Percentiles rank a stretch among this genome's conserved stretches.
phyloP scores from a whole-genome alignment of 495 filamentous ascomycete species.

The Penicillium steckii region DNA sequence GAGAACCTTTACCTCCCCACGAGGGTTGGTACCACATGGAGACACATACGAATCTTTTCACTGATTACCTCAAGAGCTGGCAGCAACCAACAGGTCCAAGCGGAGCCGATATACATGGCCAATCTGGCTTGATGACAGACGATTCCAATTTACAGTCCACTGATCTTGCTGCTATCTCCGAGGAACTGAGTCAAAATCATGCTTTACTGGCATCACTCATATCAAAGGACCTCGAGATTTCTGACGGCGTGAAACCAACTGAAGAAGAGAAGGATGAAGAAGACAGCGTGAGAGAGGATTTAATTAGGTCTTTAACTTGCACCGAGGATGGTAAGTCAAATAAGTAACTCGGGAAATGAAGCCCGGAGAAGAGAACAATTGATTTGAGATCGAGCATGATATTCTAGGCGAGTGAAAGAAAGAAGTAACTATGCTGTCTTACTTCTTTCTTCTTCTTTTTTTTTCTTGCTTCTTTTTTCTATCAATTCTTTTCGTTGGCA shows the following conservation, averaged over 20 bases:
- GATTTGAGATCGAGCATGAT: too few relatives aligned
- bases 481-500: too few relatives aligned
- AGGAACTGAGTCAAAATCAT: not conserved
- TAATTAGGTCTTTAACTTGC: too few relatives aligned
- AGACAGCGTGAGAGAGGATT: too few relatives aligned
- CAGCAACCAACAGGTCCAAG: not conserved
- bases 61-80: constrained; percentile 16
- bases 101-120: not conserved
- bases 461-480: too few relatives aligned
- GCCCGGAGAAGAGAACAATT: too few relatives aligned
- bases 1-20: constrained; percentile 24
- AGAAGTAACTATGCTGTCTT: too few relatives aligned
- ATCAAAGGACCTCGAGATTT: not conserved
- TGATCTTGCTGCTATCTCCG: not conserved
- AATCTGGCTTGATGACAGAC: not conserved
- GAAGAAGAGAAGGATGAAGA: not conserved
- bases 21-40: constrained; percentile 38
- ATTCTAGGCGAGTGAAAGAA: too few relatives aligned
- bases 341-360: too few relatives aligned
- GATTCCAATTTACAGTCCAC: too few relatives aligned
- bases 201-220: not conserved
- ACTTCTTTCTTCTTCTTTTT: too few relatives aligned
- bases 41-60: constrained; percentile 15
- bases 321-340: too few relatives aligned
- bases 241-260: not conserved